Conservation (phyloP, 257 asterid genomes). For the Mitragyna speciosa region DNA sequence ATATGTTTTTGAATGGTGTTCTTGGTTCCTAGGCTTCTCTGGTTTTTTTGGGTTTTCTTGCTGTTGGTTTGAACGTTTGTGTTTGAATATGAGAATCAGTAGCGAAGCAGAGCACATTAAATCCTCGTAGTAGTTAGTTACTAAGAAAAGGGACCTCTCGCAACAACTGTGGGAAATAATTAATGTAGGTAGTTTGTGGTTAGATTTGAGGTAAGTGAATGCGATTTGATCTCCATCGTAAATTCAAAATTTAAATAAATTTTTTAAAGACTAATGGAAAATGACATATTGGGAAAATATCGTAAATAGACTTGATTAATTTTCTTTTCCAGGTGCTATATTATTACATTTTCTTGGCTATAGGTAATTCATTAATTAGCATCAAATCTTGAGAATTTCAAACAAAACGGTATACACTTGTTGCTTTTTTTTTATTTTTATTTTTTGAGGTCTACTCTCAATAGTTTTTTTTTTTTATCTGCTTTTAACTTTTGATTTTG, state of each 20-base stretch:
- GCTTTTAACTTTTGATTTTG: too few species aligned
- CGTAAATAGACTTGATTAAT: background rate
- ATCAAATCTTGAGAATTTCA: background rate
- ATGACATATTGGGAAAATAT: background rate
- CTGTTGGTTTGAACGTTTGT: background rate
- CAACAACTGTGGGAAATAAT: too few species aligned
- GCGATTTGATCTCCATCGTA: too few species aligned
- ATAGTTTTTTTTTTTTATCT: too few species aligned
- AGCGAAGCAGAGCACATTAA: conserved; percentile 10
- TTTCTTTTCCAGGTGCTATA: background rate
- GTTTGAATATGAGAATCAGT: conserved; percentile 17
- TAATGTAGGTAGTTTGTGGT: too few species aligned
- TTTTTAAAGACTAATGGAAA: too few species aligned
- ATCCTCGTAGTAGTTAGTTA: background rate
- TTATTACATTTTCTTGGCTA: background rate
- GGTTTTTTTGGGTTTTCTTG: background rate
- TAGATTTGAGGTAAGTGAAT: too few species aligned
- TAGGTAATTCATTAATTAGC: background rate
- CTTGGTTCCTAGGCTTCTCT: conserved; percentile 1
- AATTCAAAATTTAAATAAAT: too few species aligned
- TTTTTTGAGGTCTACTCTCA: too few species aligned
- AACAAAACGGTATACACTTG: background rate
- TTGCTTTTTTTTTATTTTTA: background rate
- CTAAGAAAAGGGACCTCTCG: too few species aligned
- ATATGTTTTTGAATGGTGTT: background rate